Percentiles rank a stretch among this genome's conserved stretches.
Conservation (phyloP, 2,329 filamentous ascomycete genomes). For the Microsporum ferrugineum region DNA sequence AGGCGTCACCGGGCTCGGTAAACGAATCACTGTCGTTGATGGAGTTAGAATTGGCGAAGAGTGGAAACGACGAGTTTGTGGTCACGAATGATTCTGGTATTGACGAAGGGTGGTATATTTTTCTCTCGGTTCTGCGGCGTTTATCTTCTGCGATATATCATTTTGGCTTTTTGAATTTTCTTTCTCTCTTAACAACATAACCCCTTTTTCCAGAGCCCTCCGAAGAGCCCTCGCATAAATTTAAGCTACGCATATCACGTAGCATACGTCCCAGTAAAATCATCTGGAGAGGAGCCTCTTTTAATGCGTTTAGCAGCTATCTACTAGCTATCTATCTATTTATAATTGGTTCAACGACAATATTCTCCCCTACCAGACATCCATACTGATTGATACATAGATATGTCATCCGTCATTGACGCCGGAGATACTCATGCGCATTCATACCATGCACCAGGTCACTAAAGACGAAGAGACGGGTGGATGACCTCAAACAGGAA, state of each 20-base stretch:
- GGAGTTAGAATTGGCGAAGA: conserved; percentile 71
- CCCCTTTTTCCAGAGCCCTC: not conserved
- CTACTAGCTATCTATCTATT: not conserved
- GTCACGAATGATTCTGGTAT: conserved; percentile 37
- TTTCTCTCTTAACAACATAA: not conserved
- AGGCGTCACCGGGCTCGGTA: conserved; percentile 71
- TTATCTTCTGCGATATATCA: conserved; percentile 5
- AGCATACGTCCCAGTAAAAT: not conserved
- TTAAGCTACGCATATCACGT: not conserved
- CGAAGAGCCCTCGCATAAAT: not conserved
- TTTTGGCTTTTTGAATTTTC: not conserved
- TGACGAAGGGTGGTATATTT: not conserved
- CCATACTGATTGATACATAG: not conserved
- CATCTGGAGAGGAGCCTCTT: not conserved
- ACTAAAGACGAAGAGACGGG: too few species aligned
- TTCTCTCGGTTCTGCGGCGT: conserved; percentile 1
- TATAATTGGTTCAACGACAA: not conserved
- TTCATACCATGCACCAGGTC: too few species aligned
- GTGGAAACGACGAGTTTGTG: conserved; percentile 68
- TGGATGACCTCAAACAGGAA: too few species aligned
- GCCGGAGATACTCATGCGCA: too few species aligned
- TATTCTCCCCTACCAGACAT: not conserved
- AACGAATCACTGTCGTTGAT: conserved; percentile 81
- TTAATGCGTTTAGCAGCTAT: not conserved
- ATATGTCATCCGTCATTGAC: not conserved